Conservation (phyloP, 176 grass and related monocot genomes). For the Stipa capillata region DNA sequence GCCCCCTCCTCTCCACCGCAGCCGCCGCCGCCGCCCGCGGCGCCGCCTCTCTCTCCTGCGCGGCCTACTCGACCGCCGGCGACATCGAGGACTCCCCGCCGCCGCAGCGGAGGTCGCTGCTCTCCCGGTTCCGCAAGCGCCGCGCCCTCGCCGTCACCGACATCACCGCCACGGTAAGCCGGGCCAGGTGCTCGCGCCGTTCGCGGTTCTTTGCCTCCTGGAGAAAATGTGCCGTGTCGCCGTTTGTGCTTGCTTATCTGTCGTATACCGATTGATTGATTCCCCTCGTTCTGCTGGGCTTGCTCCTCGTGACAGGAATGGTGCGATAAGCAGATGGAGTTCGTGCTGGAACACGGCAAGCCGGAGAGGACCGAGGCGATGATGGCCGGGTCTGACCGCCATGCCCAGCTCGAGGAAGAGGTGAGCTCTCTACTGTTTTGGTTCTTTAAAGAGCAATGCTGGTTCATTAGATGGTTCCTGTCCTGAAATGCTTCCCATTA, state of each 20-base stretch:
- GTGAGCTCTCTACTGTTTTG: slow-evolving; percentile 18
- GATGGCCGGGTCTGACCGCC: slow-evolving; percentile 69
- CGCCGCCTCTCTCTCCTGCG: slow-evolving; percentile 18
- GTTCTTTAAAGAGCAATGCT: background rate
- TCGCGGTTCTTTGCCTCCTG: background rate
- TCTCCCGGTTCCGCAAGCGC: slow-evolving; percentile 44
- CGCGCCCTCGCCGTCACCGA: slow-evolving; percentile 64
- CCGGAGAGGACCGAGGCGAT: slow-evolving; percentile 71
- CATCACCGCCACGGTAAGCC: slow-evolving; percentile 65
- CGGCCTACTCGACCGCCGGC: slow-evolving; percentile 11
- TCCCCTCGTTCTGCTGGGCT: background rate
- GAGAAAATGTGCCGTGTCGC: background rate
- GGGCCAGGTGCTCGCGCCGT: background rate
- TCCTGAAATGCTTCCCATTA: background rate
- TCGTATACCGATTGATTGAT: background rate
- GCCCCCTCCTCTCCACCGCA: slow-evolving; percentile 17
- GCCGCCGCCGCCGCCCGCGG: slow-evolving; percentile 16
- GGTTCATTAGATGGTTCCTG: background rate
- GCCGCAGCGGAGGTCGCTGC: slow-evolving; percentile 24
- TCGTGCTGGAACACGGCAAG: slow-evolving; percentile 47
- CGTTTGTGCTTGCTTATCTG: background rate
- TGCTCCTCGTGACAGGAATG: slow-evolving; percentile 54
- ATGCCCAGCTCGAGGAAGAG: slow-evolving; percentile 86
- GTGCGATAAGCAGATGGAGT: slow-evolving; percentile 96
- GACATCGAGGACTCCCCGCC: slow-evolving; percentile 66